A percentile compares a stretch with the other conserved stretches of the same genome.
Conservation (phyloP, 495 filamentous ascomycete species). For the Tetracladium marchalianum region DNA sequence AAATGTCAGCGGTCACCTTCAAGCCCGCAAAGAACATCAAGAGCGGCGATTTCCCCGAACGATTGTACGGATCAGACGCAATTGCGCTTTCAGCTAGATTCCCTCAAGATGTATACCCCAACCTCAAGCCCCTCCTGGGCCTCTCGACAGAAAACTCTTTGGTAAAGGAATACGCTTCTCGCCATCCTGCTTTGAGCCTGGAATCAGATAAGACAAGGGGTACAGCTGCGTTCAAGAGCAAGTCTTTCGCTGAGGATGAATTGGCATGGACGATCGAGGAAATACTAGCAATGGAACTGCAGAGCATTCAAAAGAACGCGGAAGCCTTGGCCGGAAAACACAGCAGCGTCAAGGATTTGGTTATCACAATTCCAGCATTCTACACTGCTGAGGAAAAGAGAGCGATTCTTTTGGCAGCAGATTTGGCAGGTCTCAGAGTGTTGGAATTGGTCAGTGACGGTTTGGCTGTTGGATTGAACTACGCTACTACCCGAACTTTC, state of each 20-base stretch:
- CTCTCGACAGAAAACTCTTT: slow-evolving; percentile 50
- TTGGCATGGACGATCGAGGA: slow-evolving; percentile 83
- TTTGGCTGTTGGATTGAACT: slow-evolving; percentile 86
- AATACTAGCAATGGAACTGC: slow-evolving; percentile 90
- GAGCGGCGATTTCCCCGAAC: slow-evolving; percentile 65
- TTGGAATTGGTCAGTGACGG: slow-evolving; percentile 83
- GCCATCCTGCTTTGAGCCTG: slow-evolving; percentile 62
- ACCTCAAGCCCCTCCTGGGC: slow-evolving; percentile 81
- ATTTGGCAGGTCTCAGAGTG: slow-evolving; percentile 78
- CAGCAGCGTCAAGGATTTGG: slow-evolving; percentile 61
- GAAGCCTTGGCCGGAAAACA: slow-evolving; percentile 76
- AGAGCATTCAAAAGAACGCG: slow-evolving; percentile 79
- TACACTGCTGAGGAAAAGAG: slow-evolving; percentile 84
- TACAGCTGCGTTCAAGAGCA: slow-evolving; percentile 69
- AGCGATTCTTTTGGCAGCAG: slow-evolving; percentile 70
- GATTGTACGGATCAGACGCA: slow-evolving; percentile 86
- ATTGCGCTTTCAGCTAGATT: slow-evolving; percentile 78
- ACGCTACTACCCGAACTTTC: slow-evolving; percentile 84
- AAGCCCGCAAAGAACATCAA: slow-evolving; percentile 62
- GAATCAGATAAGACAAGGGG: slow-evolving; percentile 47
- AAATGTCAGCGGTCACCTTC: slow-evolving; percentile 84
- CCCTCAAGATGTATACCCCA: slow-evolving; percentile 86
- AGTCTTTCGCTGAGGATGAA: slow-evolving; percentile 53
- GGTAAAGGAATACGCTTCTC: slow-evolving; percentile 54
- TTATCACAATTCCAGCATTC: slow-evolving; percentile 88